phyloP scores from a whole-genome alignment of 2,329 filamentous ascomycete genomes.

The Triangularia setosa region DNA sequence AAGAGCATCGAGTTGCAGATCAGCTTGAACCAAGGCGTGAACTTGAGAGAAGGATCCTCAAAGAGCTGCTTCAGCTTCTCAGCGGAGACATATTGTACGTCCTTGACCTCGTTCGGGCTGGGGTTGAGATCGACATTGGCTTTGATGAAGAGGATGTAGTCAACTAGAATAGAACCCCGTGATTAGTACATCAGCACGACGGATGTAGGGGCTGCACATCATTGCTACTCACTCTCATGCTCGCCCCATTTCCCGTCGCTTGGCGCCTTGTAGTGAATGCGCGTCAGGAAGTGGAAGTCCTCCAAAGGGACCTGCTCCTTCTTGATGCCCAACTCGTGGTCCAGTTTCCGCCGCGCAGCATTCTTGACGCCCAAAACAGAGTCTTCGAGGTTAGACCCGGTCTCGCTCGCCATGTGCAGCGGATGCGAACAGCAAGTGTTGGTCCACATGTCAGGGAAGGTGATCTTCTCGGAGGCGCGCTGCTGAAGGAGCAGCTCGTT shows the following conservation, averaged over 20 bases:
- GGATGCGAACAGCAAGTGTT: slow-evolving; percentile 99
- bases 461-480: slow-evolving; percentile 94
- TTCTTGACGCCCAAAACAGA: slow-evolving; percentile 83
- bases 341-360: slow-evolving; percentile 86
- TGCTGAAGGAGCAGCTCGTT: slow-evolving; percentile 94
- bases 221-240: slow-evolving; percentile 73
- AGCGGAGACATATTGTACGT: slow-evolving; percentile 76
- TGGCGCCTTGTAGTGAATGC: slow-evolving; percentile 97
- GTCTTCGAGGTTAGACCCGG: slow-evolving; percentile 73
- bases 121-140: slow-evolving; percentile 78
- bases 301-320: slow-evolving; percentile 83
- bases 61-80: slow-evolving; percentile 84
- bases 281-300: slow-evolving; percentile 87
- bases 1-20: slow-evolving; percentile 98
- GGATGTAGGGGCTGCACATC: neutral
- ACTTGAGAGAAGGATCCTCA: slow-evolving; percentile 71
- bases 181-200: slow-evolving; percentile 15
- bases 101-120: slow-evolving; percentile 86
- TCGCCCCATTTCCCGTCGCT: slow-evolving; percentile 98
- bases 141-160: slow-evolving; percentile 98
- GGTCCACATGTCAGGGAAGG: slow-evolving; percentile 98
- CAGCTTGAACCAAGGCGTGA: slow-evolving; percentile 99
- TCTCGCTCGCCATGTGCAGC: slow-evolving; percentile 85
- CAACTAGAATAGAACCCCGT: slow-evolving; percentile 53
- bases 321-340: slow-evolving; percentile 93